Evolutionary conservation across 2,329 filamentous ascomycete genomes (phyloP).

Genomic region (Beauveria australis): DNA sequence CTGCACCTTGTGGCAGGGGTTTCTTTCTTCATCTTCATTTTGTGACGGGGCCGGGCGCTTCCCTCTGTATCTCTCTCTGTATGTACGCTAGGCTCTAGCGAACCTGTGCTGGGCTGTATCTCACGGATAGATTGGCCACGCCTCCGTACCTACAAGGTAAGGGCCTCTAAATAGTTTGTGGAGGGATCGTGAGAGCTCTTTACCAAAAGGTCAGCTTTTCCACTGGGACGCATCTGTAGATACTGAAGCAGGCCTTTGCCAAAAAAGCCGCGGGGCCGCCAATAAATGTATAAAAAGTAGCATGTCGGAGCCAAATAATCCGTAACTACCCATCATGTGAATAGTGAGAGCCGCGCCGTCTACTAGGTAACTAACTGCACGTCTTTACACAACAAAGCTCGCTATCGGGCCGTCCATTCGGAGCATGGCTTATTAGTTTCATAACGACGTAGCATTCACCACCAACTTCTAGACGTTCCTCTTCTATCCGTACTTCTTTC

Average conservation of each 20-base stretch:
- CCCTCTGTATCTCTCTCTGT: not conserved
- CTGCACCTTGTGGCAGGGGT: not conserved
- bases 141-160: too few relatives aligned
- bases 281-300: not conserved
- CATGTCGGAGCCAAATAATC: not conserved
- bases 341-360: not conserved
- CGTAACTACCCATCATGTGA: not conserved
- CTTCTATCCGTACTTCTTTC: not conserved
- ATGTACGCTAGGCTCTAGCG: not conserved
- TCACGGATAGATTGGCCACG: not conserved
- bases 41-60: constrained; percentile 4
- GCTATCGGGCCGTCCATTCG: constrained; percentile 8
- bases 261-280: not conserved
- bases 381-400: not conserved
- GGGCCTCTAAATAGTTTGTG: too few relatives aligned
- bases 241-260: not conserved
- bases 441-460: constrained; percentile 10
- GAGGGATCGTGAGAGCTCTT: not conserved
- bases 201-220: not conserved
- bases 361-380: too few relatives aligned
- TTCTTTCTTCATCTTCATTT: not conserved
- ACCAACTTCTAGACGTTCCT: not conserved
- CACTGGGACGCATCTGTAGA: not conserved
- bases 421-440: constrained; percentile 1
- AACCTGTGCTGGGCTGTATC: not conserved